Percentiles rank a stretch among this genome's conserved stretches.
These are phyloP conservation scores for Nigrospora osmanthi DNA, from an alignment of 2,329 filamentous ascomycete genomes.

Conservation along the genomic window DNA sequence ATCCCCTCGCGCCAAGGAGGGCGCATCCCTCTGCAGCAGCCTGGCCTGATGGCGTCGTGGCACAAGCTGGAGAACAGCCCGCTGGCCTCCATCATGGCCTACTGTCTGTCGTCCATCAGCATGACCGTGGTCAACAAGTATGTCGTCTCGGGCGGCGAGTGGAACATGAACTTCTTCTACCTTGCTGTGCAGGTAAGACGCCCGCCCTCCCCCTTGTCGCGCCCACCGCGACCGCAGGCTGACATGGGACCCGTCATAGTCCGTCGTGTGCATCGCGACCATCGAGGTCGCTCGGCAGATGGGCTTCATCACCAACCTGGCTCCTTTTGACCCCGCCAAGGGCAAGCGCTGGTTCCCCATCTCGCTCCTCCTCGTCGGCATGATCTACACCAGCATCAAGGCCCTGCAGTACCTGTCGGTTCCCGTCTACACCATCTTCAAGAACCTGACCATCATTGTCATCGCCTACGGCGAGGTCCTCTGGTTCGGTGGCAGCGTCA, in stretches of 20 bases:
- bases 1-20: conserved; percentile 13
- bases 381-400: conserved; percentile 98
- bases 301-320: conserved; percentile 74
- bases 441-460: conserved; percentile 97
- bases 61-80: conserved; percentile 65
- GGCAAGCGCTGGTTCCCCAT: conserved; percentile 97
- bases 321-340: conserved; percentile 79
- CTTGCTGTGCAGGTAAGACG: conserved; percentile 80
- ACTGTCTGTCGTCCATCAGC: conserved; percentile 92
- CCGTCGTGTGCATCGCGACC: conserved; percentile 77
- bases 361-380: conserved; percentile 89
- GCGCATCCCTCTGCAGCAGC: conserved; percentile 10
- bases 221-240: conserved; percentile 7
- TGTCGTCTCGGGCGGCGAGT: conserved; percentile 80
- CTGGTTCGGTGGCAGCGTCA: conserved; percentile 94
- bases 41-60: conserved; percentile 23
- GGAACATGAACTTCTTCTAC: conserved; percentile 96
- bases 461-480: conserved; percentile 98
- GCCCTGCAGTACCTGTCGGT: conserved; percentile 94
- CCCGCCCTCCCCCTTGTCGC: not conserved
- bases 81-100: conserved; percentile 72
- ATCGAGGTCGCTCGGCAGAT: conserved; percentile 76
- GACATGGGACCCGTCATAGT: conserved; percentile 41
- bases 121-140: conserved; percentile 99
- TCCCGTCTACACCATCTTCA: conserved; percentile 99